phyloP scores from a whole-genome alignment of 805 yeast species.

The Kodamaea hsintzibuensis region DNA sequence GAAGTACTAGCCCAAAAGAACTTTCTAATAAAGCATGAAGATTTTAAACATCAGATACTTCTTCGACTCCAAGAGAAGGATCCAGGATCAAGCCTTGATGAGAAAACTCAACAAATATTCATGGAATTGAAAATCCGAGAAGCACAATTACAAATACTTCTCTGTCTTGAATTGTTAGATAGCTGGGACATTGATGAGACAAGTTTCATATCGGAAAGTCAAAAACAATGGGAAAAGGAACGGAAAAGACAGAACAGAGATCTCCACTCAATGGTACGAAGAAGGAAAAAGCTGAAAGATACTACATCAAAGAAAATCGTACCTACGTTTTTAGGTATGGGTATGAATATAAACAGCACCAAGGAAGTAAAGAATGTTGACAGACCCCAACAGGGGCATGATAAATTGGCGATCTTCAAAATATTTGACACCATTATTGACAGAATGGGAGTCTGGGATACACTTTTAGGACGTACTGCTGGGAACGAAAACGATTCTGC shows the following conservation, averaged over 20 bases:
- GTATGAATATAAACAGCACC: conserved; percentile 16
- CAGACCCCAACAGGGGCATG: background rate
- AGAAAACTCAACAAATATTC: conserved; percentile 27
- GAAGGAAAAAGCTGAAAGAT: conserved; percentile 15
- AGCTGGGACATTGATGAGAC: conserved; percentile 36
- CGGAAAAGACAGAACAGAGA: conserved; percentile 19
- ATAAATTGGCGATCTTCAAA: conserved; percentile 15
- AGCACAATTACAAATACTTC: conserved; percentile 53
- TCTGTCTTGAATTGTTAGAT: conserved; percentile 47
- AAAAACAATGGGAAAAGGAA: conserved; percentile 31
- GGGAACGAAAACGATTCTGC: conserved; percentile 38
- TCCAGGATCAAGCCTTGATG: conserved; percentile 8
- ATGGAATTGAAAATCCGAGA: conserved; percentile 53
- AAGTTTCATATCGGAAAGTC: conserved; percentile 27
- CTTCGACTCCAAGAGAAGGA: conserved; percentile 19
- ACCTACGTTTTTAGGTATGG: conserved; percentile 47
- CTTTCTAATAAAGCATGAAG: conserved; percentile 19
- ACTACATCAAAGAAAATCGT: conserved; percentile 24
- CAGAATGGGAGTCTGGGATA: conserved; percentile 55
- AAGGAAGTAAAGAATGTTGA: conserved; percentile 5
- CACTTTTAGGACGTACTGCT: conserved; percentile 37
- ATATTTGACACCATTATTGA: conserved; percentile 49
- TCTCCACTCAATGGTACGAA: conserved; percentile 22
- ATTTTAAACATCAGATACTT: conserved; percentile 5
- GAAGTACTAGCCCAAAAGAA: conserved; percentile 27